Percentiles rank a stretch among this genome's conserved stretches.
These are phyloP conservation scores for Pythium oligandrum DNA, from an alignment of 352 stramenopile genomes.

Conservation along the genomic window DNA sequence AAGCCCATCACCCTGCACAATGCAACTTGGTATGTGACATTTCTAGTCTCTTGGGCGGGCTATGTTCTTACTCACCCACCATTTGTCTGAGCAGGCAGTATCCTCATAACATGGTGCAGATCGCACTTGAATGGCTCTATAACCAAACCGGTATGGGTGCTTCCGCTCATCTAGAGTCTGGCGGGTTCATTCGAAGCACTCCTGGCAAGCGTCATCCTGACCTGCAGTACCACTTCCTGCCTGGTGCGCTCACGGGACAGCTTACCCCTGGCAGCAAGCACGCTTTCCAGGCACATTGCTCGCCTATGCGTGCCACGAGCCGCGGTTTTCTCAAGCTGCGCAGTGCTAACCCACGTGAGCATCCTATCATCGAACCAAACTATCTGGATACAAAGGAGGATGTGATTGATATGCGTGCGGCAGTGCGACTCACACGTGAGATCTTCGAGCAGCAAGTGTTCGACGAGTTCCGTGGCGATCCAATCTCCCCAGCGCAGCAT, in stretches of 20 bases:
- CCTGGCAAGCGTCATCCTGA: constrained; percentile 81
- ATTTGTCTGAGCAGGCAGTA: constrained; percentile 40
- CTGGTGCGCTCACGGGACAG: constrained; percentile 71
- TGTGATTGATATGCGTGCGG: constrained; percentile 69
- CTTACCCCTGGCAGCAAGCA: constrained; percentile 55
- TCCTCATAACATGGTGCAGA: constrained; percentile 84
- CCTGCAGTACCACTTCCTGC: constrained; percentile 89
- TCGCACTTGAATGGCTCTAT: constrained; percentile 83
- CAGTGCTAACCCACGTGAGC: constrained; percentile 64
- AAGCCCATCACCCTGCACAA: constrained; percentile 89
- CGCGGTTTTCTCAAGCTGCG: constrained; percentile 78
- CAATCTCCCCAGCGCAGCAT: constrained; percentile 64
- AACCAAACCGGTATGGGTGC: constrained; percentile 63
- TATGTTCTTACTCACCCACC: too few relatives aligned
- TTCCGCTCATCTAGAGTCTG: constrained; percentile 79
- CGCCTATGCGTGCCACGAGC: constrained; percentile 84
- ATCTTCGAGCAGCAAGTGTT: constrained; percentile 86
- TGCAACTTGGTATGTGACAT: constrained; percentile 55
- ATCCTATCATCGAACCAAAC: constrained; percentile 86
- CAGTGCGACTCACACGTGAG: constrained; percentile 76
- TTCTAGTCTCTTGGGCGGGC: too few relatives aligned
- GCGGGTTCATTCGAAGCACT: constrained; percentile 82
- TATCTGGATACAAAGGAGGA: constrained; percentile 84
- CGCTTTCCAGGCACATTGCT: constrained; percentile 86
- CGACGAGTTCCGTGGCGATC: constrained; percentile 75